phyloP scores from a whole-genome alignment of 2,329 filamentous ascomycete genomes.

The Stagonosporopsis tanaceti region DNA sequence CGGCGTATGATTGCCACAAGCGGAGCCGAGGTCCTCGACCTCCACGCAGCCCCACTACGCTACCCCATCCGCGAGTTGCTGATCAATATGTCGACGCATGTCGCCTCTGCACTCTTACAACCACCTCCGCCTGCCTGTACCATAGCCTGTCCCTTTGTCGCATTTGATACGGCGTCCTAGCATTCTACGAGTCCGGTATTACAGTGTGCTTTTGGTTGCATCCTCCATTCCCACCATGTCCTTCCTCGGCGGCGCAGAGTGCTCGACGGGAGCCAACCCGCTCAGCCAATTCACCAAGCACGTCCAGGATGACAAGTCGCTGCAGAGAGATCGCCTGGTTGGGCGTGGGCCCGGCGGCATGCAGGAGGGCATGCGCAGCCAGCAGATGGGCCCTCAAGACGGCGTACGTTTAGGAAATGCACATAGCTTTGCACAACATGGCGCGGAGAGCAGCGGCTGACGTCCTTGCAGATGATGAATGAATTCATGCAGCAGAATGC shows the following conservation, averaged over 20 bases:
- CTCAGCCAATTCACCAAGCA: constrained; percentile 98
- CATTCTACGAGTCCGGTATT: not conserved
- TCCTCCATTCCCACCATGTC: constrained; percentile 71
- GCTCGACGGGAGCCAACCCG: constrained; percentile 94
- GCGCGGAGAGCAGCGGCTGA: not conserved
- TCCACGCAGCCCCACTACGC: constrained; percentile 23
- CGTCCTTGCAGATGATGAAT: constrained; percentile 78
- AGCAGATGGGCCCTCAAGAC: constrained; percentile 75
- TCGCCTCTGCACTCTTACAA: constrained; percentile 7
- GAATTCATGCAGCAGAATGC: constrained; percentile 85
- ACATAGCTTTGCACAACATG: not conserved
- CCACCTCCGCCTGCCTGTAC: constrained; percentile 7
- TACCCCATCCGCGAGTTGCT: constrained; percentile 30
- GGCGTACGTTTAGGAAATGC: constrained; percentile 38
- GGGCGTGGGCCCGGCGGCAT: constrained; percentile 75
- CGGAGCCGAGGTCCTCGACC: constrained; percentile 20
- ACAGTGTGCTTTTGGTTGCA: not conserved
- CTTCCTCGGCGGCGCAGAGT: constrained; percentile 94
- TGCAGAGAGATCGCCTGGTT: constrained; percentile 88
- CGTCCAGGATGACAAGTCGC: constrained; percentile 92
- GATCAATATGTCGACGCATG: constrained; percentile 24
- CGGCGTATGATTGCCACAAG: constrained; percentile 13
- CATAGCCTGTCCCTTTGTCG: constrained; percentile 13
- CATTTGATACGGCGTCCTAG: constrained; percentile 7
- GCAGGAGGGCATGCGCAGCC: constrained; percentile 79